A percentile compares a stretch with the other conserved stretches of the same genome.
These are phyloP conservation scores for Plasmodium relictum DNA, from an alignment of 169 alveolate genomes.

Conservation along the genomic window DNA sequence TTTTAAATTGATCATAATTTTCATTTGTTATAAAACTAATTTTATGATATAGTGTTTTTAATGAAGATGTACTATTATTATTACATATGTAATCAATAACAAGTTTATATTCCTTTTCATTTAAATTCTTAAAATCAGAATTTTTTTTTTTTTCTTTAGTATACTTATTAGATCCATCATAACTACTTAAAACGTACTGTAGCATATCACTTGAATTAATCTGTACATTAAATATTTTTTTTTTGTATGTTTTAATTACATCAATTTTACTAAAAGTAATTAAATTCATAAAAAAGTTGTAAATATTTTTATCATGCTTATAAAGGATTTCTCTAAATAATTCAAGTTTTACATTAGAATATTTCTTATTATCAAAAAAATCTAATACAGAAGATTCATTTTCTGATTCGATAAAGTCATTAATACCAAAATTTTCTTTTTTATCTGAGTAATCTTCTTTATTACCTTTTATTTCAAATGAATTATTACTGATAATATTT, in stretches of 20 bases:
- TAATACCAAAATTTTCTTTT: not conserved
- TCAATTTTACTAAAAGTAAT: conserved; percentile 49
- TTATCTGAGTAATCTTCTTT: conserved; percentile 7
- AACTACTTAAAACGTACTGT: conserved; percentile 39
- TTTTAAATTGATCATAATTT: conserved; percentile 49
- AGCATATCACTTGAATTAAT: conserved; percentile 20
- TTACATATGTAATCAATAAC: conserved; percentile 72
- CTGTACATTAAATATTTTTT: conserved; percentile 48
- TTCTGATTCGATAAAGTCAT: conserved; percentile 4
- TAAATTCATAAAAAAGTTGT: conserved; percentile 46
- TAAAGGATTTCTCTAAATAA: conserved; percentile 35
- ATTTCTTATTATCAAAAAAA: conserved; percentile 70
- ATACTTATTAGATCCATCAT: not conserved
- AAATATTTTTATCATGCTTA: conserved; percentile 42
- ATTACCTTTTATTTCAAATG: conserved; percentile 7
- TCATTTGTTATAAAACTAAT: conserved; percentile 44
- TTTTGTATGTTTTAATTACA: conserved; percentile 26
- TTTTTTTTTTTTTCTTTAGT: conserved; percentile 4
- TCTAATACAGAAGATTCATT: conserved; percentile 44
- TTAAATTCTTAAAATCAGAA: not conserved
- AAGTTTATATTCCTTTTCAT: conserved; percentile 26
- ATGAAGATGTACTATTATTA: conserved; percentile 23
- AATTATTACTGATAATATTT: not conserved
- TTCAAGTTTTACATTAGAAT: conserved; percentile 48
- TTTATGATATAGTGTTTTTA: conserved; percentile 56